Evolutionary conservation across 192 early-diverging fungal species (phyloP).

Genomic region (Backusella mclennaniae): DNA sequence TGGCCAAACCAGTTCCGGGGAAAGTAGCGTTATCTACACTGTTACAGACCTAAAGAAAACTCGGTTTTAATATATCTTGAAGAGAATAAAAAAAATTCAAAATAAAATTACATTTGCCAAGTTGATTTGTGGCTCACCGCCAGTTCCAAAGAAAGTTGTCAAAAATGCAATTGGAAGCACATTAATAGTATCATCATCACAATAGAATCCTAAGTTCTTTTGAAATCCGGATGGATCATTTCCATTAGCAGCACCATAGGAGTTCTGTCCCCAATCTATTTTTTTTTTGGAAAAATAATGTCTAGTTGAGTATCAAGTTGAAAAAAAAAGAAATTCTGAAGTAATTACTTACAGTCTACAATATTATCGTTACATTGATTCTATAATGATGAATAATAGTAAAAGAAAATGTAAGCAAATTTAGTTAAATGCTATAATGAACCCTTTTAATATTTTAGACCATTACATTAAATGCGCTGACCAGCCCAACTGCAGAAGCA

Average conservation of each 20-base stretch:
- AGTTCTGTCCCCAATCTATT: constrained; percentile 42
- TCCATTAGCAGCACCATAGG: constrained; percentile 38
- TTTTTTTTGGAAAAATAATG: background rate
- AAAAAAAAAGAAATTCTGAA: background rate
- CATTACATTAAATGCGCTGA: background rate
- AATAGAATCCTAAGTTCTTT: constrained; percentile 47
- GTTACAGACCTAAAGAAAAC: constrained; percentile 26
- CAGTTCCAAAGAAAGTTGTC: constrained; percentile 45
- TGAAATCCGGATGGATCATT: constrained; percentile 29
- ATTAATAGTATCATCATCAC: constrained; percentile 56
- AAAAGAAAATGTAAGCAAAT: background rate
- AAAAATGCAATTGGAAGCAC: constrained; percentile 60
- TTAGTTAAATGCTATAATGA: background rate
- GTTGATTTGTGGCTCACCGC: constrained; percentile 52
- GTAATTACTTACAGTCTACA: constrained; percentile 27
- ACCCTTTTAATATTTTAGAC: background rate
- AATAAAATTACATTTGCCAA: constrained; percentile 42
- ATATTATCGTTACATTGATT: constrained; percentile 34
- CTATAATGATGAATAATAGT: constrained; percentile 2
- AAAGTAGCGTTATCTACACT: constrained; percentile 49
- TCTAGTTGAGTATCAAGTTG: background rate
- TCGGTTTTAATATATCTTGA: background rate
- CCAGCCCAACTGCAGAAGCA: background rate
- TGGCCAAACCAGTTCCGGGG: constrained; percentile 47
- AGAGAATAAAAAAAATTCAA: background rate